Evolutionary conservation across 2,329 filamentous ascomycete species (phyloP).

Genomic region (Chaetomium strumarium): DNA sequence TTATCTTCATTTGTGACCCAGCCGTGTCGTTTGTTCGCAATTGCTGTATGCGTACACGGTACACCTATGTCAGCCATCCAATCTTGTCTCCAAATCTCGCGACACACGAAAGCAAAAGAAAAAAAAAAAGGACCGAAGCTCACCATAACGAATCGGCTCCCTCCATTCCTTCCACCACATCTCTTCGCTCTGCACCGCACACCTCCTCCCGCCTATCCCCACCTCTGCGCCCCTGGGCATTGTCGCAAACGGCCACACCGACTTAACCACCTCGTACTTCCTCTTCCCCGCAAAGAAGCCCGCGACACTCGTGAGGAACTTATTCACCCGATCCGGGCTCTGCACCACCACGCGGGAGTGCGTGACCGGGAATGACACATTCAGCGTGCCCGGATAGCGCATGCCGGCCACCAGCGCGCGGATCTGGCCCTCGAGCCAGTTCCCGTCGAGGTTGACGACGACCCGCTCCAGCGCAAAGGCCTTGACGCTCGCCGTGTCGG

Average conservation of each 20-base stretch:
- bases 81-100: not conserved
- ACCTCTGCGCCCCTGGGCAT: slow-evolving; percentile 36
- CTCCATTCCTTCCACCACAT: slow-evolving; percentile 51
- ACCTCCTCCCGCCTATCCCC: slow-evolving; percentile 32
- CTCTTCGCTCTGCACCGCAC: slow-evolving; percentile 50
- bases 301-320: slow-evolving; percentile 48
- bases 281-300: slow-evolving; percentile 47
- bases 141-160: slow-evolving; percentile 37
- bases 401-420: slow-evolving; percentile 45
- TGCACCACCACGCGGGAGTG: slow-evolving; percentile 45
- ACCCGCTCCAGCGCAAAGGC: slow-evolving; percentile 46
- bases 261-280: slow-evolving; percentile 50
- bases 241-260: slow-evolving; percentile 53
- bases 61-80: not conserved
- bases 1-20: slow-evolving; percentile 50
- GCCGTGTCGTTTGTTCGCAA: slow-evolving; percentile 34
- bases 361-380: slow-evolving; percentile 44
- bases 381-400: slow-evolving; percentile 45
- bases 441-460: slow-evolving; percentile 49
- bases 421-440: slow-evolving; percentile 50
- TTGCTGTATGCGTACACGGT: slow-evolving; percentile 17
- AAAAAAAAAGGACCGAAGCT: slow-evolving; percentile 14
- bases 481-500: slow-evolving; percentile 41
- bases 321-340: slow-evolving; percentile 47
- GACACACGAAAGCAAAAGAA: not conserved